Evolutionary conservation across 73 alveolate genomes (phyloP).

Genomic region (Symbiodinium natans): DNA sequence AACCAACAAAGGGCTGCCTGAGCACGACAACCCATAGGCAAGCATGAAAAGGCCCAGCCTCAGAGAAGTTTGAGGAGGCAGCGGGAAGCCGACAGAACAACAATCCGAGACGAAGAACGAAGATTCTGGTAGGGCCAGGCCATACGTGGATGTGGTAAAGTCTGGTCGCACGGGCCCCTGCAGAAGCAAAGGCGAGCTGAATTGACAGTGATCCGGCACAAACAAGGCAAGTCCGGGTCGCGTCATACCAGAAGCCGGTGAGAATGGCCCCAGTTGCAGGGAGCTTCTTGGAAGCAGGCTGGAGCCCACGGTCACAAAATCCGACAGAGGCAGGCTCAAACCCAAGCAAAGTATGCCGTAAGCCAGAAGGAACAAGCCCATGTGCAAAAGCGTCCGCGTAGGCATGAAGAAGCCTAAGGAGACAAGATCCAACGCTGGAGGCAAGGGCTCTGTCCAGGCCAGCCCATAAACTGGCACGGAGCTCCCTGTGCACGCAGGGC

Average conservation of each 20-base stretch:
- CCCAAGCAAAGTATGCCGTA: background rate
- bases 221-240: background rate
- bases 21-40: slow-evolving; percentile 30
- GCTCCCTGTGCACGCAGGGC: background rate
- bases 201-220: background rate
- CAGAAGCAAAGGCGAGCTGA: background rate
- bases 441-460: background rate
- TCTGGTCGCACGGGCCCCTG: slow-evolving; percentile 13
- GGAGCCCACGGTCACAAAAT: background rate
- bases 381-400: background rate
- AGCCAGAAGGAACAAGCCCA: background rate
- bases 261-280: background rate
- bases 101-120: background rate
- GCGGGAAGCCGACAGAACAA: background rate
- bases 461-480: slow-evolving; percentile 16
- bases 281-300: background rate
- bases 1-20: background rate
- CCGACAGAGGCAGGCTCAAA: background rate
- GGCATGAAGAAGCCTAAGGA: background rate
- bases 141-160: background rate
- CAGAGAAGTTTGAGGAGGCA: background rate
- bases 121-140: slow-evolving; percentile 29
- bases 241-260: slow-evolving; percentile 46
- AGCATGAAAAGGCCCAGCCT: background rate
- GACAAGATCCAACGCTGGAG: slow-evolving; percentile 25